phyloP scores from a whole-genome alignment of 257 asterid genomes.

The Linderniella brevidens region DNA sequence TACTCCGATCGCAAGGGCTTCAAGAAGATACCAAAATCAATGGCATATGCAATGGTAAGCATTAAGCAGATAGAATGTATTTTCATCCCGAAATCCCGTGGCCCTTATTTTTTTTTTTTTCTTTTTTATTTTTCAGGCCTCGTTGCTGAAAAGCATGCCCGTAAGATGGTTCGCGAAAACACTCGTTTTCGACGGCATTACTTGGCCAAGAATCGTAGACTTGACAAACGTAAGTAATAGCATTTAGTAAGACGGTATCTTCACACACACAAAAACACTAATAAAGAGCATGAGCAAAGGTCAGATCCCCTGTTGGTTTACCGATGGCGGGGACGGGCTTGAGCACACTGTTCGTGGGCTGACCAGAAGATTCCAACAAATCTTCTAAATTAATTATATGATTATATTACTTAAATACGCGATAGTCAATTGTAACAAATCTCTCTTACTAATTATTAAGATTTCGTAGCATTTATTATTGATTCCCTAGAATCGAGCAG shows the following conservation, averaged over 20 bases:
- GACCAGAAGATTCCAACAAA: too few species aligned
- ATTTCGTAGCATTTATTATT: too few species aligned
- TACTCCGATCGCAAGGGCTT: conserved; percentile 42
- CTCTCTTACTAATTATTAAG: too few species aligned
- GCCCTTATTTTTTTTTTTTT: not conserved
- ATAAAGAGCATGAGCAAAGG: not conserved
- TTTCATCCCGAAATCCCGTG: not conserved
- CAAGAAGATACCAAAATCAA: conserved; percentile 26
- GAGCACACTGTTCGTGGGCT: too few species aligned
- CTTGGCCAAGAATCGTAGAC: conserved; percentile 36
- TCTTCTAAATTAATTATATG: too few species aligned
- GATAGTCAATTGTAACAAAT: too few species aligned
- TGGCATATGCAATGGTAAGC: conserved; percentile 58
- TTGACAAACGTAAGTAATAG: conserved; percentile 42
- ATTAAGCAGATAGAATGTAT: too few species aligned
- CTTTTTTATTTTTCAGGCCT: conserved; percentile 24
- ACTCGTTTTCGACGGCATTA: conserved; percentile 33
- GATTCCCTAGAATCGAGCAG: not conserved
- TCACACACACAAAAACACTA: too few species aligned
- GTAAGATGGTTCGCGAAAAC: conserved; percentile 43
- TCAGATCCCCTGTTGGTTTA: too few species aligned
- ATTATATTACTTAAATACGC: too few species aligned
- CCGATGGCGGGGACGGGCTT: too few species aligned
- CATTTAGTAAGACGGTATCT: too few species aligned
- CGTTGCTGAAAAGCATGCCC: conserved; percentile 55